phyloP scores from a whole-genome alignment of 1,284 basidiomycete species.

The Ustilago tritici region DNA sequence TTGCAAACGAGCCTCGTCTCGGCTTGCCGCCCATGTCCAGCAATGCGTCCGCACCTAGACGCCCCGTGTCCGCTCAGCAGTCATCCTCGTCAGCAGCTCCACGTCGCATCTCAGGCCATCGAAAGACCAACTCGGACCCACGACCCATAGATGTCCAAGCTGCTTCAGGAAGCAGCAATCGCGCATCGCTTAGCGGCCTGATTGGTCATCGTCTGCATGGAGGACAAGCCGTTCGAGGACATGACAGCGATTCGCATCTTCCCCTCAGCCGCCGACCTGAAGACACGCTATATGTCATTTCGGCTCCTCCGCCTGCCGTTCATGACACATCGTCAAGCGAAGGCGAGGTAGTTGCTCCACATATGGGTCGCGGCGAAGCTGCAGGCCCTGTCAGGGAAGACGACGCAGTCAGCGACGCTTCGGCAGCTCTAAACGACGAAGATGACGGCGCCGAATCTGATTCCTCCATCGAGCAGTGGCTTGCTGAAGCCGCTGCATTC shows the following conservation, averaged over 20 bases:
- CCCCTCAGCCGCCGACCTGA: conserved; percentile 43
- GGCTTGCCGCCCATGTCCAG: conserved; percentile 22
- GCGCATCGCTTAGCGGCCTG: conserved; percentile 6
- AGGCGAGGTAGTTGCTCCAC: conserved; percentile 14
- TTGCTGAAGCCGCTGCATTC: conserved; percentile 49
- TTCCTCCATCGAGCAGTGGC: conserved; percentile 52
- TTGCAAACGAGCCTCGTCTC: conserved; percentile 42
- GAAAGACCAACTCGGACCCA: conserved; percentile 37
- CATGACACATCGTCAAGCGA: conserved; percentile 16
- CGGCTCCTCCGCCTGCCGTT: conserved; percentile 31
- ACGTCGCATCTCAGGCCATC: conserved; percentile 22
- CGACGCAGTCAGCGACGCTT: conserved; percentile 4
- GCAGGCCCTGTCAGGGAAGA: background rate
- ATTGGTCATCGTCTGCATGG: conserved; percentile 10
- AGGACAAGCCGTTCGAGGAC: conserved; percentile 15
- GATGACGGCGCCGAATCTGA: conserved; percentile 45
- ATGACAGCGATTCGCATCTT: conserved; percentile 38
- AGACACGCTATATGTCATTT: conserved; percentile 45
- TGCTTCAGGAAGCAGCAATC: background rate
- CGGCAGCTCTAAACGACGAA: conserved; percentile 15
- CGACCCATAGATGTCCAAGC: background rate
- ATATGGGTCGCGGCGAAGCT: background rate
- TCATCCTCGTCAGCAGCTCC: background rate
- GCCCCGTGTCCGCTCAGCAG: background rate
- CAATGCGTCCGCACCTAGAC: background rate